Conservation (phyloP, 768 basidiomycete species). For the Mycena sanguinolenta region DNA sequence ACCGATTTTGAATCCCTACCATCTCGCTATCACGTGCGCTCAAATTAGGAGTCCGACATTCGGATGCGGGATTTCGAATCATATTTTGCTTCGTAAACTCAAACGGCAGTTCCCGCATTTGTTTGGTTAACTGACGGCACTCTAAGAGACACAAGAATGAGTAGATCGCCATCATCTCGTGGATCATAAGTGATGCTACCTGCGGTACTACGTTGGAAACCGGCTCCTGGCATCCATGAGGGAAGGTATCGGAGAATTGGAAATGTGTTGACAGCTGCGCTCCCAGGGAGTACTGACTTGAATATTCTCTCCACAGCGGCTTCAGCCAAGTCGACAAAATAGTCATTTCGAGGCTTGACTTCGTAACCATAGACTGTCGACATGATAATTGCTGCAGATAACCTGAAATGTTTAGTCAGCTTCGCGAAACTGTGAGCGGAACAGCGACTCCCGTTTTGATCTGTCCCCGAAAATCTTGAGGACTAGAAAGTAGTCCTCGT, state of each 20-base stretch:
- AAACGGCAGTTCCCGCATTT: slow-evolving; percentile 25
- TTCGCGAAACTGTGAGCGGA: not conserved
- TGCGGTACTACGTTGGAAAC: too few species aligned
- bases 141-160: too few species aligned
- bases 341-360: slow-evolving; percentile 40
- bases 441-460: not conserved
- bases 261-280: slow-evolving; percentile 42
- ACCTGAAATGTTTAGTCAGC: not conserved
- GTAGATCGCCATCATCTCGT: too few species aligned
- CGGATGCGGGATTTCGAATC: not conserved
- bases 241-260: slow-evolving; percentile 51
- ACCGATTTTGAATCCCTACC: slow-evolving; percentile 7
- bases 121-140: not conserved
- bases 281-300: slow-evolving; percentile 38
- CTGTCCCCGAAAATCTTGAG: slow-evolving; percentile 31
- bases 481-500: slow-evolving; percentile 32
- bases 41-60: not conserved
- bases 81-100: slow-evolving; percentile 22
- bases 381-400: not conserved
- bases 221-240: slow-evolving; percentile 46
- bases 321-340: slow-evolving; percentile 40
- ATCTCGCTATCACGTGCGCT: slow-evolving; percentile 21
- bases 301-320: slow-evolving; percentile 25
- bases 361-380: slow-evolving; percentile 43
- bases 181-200: not conserved